Conservation (phyloP, 2,329 filamentous ascomycete genomes). For the Xylariales sp. region DNA sequence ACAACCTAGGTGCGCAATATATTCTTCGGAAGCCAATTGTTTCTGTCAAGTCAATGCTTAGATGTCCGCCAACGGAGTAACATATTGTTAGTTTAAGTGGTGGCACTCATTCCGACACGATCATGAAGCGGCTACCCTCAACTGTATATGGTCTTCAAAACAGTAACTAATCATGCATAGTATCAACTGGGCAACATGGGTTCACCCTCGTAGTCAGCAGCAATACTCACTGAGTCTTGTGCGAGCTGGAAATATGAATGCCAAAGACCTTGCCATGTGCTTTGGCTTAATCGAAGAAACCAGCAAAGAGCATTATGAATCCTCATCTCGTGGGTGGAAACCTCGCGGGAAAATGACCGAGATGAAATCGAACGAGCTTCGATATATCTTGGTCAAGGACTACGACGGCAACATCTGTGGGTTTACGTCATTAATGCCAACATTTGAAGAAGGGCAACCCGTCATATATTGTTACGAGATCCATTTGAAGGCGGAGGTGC, state of each 20-base stretch:
- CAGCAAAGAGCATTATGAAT: slow-evolving; percentile 59
- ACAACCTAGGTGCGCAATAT: slow-evolving; percentile 35
- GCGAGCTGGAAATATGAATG: slow-evolving; percentile 31
- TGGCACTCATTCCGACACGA: neutral
- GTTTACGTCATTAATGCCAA: slow-evolving; percentile 69
- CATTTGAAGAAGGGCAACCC: slow-evolving; percentile 58
- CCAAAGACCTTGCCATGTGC: slow-evolving; percentile 46
- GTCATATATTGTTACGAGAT: slow-evolving; percentile 80
- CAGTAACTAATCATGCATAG: neutral
- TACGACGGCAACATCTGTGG: slow-evolving; percentile 32
- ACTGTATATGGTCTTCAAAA: no score
- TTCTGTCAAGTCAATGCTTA: neutral
- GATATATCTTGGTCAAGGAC: slow-evolving; percentile 60
- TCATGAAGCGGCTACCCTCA: no score
- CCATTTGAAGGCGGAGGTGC: slow-evolving; percentile 55
- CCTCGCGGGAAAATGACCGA: slow-evolving; percentile 56
- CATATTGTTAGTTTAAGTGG: neutral
- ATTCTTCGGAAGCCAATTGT: neutral
- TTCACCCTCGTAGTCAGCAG: slow-evolving; percentile 39
- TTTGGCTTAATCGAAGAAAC: slow-evolving; percentile 58
- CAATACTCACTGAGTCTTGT: slow-evolving; percentile 41
- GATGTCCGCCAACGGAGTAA: neutral
- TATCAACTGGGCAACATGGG: slow-evolving; percentile 36
- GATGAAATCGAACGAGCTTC: slow-evolving; percentile 64
- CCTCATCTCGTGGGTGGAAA: slow-evolving; percentile 61